These are phyloP conservation scores for Calycina herbarum DNA, from an alignment of 2,329 filamentous ascomycete species.

Conservation along the genomic window DNA sequence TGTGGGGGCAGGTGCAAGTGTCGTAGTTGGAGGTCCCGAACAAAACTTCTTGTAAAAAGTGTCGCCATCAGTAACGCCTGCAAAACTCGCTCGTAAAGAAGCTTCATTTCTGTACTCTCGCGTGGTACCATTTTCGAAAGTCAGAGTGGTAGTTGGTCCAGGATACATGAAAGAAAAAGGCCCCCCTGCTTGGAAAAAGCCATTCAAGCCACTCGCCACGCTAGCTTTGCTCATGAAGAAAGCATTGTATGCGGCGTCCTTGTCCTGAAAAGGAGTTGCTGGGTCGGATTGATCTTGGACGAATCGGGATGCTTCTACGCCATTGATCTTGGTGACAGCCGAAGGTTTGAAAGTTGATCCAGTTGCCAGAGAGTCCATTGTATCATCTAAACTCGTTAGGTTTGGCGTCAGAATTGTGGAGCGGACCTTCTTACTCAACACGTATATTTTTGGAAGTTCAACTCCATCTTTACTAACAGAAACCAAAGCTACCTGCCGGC, in stretches of 20 bases:
- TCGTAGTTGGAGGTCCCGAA: slow-evolving; percentile 6
- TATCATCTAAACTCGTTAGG: slow-evolving; percentile 3
- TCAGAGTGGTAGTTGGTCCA: slow-evolving; percentile 38
- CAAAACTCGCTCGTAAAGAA: slow-evolving; percentile 36
- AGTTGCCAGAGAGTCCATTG: not conserved
- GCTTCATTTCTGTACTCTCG: slow-evolving; percentile 36
- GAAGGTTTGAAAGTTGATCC: slow-evolving; percentile 45
- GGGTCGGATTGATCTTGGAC: slow-evolving; percentile 45
- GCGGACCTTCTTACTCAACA: slow-evolving; percentile 13
- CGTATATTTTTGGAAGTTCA: slow-evolving; percentile 51
- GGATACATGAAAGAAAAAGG: slow-evolving; percentile 37
- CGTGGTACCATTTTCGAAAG: slow-evolving; percentile 41
- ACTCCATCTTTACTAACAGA: slow-evolving; percentile 59
- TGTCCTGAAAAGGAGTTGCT: slow-evolving; percentile 36
- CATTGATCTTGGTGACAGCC: slow-evolving; percentile 54
- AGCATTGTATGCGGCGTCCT: slow-evolving; percentile 41
- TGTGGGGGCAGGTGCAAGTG: slow-evolving; percentile 3
- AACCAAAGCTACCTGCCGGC: slow-evolving; percentile 50
- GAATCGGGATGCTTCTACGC: slow-evolving; percentile 47
- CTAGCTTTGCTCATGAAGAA: slow-evolving; percentile 39
- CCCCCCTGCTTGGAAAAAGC: slow-evolving; percentile 12
- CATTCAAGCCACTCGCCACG: slow-evolving; percentile 33
- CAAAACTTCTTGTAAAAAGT: slow-evolving; percentile 24
- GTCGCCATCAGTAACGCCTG: slow-evolving; percentile 24
- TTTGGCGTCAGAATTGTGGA: not conserved